These are phyloP conservation scores for Puccinia novopanici DNA, from an alignment of 1,284 basidiomycete genomes.

Conservation along the genomic window DNA sequence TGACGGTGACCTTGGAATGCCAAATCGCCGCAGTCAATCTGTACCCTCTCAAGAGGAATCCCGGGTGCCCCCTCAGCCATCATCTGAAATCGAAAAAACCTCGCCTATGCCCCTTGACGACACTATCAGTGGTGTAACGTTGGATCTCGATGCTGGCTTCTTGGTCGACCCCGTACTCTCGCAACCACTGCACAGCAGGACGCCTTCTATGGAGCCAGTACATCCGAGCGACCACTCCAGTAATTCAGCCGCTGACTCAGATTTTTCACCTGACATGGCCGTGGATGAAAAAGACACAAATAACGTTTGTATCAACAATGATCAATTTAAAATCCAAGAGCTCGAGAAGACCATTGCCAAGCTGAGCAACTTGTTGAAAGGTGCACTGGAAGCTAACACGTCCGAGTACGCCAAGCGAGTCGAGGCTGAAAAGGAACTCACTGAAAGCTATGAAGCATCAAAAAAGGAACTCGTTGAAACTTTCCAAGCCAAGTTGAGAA, in stretches of 20 bases:
- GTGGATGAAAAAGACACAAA: background rate
- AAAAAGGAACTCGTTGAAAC: background rate
- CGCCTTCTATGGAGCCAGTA: background rate
- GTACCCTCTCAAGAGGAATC: background rate
- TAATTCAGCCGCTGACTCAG: background rate
- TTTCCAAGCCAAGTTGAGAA: background rate
- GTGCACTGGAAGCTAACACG: background rate
- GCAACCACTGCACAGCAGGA: background rate
- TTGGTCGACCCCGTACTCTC: background rate
- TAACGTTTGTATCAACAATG: background rate
- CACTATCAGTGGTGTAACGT: background rate
- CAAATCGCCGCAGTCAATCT: too few relatives aligned
- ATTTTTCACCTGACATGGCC: background rate
- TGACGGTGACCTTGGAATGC: too few relatives aligned
- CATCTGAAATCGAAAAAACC: background rate
- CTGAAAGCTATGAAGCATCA: background rate
- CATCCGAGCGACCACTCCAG: background rate
- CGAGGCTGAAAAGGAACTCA: background rate
- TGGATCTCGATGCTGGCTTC: background rate
- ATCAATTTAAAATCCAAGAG: slow-evolving; percentile 2
- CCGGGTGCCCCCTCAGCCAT: background rate
- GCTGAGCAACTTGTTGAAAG: background rate
- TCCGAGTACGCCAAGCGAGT: background rate
- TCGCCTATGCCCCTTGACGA: background rate
- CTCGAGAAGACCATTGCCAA: background rate